Evolutionary conservation across 1,284 basidiomycete genomes (phyloP).

Genomic region (Agroathelia rolfsii): DNA sequence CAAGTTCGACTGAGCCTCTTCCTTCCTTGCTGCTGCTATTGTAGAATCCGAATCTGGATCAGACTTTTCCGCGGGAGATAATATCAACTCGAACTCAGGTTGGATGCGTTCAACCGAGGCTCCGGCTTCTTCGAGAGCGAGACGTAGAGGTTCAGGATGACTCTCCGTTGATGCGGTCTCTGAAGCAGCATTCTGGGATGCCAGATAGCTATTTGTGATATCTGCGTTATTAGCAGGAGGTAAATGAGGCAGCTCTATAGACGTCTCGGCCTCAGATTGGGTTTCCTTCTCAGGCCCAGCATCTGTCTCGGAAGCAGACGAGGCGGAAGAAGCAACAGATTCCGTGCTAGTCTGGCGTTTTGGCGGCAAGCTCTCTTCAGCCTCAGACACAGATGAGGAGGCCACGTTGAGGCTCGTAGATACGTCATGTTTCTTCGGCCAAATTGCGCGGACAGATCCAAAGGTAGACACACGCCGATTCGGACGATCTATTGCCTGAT

Average conservation of each 20-base stretch:
- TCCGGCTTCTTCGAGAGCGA: too few species aligned
- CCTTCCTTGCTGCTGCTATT: constrained; percentile 10
- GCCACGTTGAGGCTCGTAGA: constrained; percentile 44
- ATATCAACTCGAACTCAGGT: constrained; percentile 7
- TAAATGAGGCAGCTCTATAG: too few species aligned
- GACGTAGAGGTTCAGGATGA: too few species aligned
- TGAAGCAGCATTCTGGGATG: too few species aligned
- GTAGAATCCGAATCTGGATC: constrained; percentile 12
- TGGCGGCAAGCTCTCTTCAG: constrained; percentile 47
- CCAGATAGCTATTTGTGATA: too few species aligned
- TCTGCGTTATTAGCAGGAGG: too few species aligned
- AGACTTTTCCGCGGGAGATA: constrained; percentile 12
- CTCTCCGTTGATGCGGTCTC: too few species aligned
- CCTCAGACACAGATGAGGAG: constrained; percentile 67
- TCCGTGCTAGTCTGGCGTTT: constrained; percentile 41
- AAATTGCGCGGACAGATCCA: constrained; percentile 58
- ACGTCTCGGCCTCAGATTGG: too few species aligned
- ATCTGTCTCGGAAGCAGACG: constrained; percentile 51
- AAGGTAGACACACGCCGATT: constrained; percentile 52
- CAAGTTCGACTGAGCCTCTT: constrained; percentile 17
- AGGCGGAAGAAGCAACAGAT: constrained; percentile 48
- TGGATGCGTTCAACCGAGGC: too few species aligned
- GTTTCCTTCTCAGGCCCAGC: constrained; percentile 30
- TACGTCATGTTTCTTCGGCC: constrained; percentile 50
- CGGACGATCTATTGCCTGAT: constrained; percentile 36